Conservation (phyloP, 148 eudicot genomes). For the Polygonum maritimum region DNA sequence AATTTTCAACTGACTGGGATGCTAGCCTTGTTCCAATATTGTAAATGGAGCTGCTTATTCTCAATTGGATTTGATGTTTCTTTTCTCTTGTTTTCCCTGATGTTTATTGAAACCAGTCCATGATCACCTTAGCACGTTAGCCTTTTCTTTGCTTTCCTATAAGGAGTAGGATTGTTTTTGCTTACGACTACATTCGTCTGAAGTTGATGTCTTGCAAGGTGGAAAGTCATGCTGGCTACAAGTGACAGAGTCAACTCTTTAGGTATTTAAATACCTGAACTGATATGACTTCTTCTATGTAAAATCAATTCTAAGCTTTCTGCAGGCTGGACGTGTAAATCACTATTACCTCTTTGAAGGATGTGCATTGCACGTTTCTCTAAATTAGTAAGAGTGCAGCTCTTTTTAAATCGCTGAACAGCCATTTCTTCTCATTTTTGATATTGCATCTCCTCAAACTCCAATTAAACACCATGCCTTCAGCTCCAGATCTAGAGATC, state of each 20-base stretch:
- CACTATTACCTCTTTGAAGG: background rate
- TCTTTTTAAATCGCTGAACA: background rate
- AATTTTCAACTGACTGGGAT: background rate
- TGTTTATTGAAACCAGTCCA: background rate
- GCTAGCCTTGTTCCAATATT: background rate
- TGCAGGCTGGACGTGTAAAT: conserved; percentile 8
- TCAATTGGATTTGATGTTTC: background rate
- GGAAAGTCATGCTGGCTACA: background rate
- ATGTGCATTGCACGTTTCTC: conserved; percentile 8
- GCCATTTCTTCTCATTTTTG: background rate
- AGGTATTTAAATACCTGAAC: background rate
- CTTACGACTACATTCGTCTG: background rate
- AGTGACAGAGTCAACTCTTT: conserved; percentile 4
- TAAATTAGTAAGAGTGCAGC: background rate
- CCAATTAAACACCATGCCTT: background rate
- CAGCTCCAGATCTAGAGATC: conserved; percentile 3
- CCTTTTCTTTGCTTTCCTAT: background rate
- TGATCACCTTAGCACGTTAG: conserved; percentile 2
- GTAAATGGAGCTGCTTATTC: background rate
- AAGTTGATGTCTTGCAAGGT: background rate
- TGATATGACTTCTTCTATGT: background rate
- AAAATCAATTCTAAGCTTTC: conserved; percentile 1
- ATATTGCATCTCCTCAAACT: background rate
- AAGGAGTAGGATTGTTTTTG: background rate
- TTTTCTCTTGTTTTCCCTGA: background rate